Evolutionary conservation across 441 rosid genomes (phyloP).

Genomic region (Pelargonium fulgidum): DNA sequence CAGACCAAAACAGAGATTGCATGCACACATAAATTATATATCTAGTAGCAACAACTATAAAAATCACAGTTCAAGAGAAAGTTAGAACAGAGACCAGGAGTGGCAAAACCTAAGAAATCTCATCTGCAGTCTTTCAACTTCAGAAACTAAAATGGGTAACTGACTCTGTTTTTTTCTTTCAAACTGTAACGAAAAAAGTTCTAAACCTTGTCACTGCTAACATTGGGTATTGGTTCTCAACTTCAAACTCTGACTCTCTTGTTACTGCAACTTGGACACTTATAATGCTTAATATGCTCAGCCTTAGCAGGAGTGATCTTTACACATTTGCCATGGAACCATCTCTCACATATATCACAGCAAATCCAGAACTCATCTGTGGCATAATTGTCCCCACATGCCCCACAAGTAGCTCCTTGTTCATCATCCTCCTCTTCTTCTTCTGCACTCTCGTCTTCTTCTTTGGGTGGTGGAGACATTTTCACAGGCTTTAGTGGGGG

Average conservation of each 20-base stretch:
- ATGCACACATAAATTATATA: slow-evolving; percentile 20
- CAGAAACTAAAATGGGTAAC: slow-evolving; percentile 28
- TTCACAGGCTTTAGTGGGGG: slow-evolving; percentile 45
- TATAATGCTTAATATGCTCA: slow-evolving; percentile 91
- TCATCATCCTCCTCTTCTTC: slow-evolving; percentile 73
- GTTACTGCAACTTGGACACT: slow-evolving; percentile 82
- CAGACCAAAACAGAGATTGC: too few species aligned
- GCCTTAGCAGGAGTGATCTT: slow-evolving; percentile 98
- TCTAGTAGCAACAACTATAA: slow-evolving; percentile 21
- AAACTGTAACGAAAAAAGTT: slow-evolving; percentile 29
- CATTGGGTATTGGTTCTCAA: slow-evolving; percentile 13
- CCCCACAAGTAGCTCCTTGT: slow-evolving; percentile 86
- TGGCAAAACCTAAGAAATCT: slow-evolving; percentile 20
- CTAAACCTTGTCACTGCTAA: slow-evolving; percentile 31
- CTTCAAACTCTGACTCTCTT: slow-evolving; percentile 56
- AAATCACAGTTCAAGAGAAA: slow-evolving; percentile 24
- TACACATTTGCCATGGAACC: slow-evolving; percentile 96
- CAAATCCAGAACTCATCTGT: slow-evolving; percentile 90
- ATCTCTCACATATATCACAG: slow-evolving; percentile 82
- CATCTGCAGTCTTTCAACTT: slow-evolving; percentile 27
- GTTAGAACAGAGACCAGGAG: slow-evolving; percentile 27
- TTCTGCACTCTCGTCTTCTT: slow-evolving; percentile 71
- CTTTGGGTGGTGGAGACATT: slow-evolving; percentile 50
- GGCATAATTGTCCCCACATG: slow-evolving; percentile 92
- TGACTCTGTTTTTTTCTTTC: slow-evolving; percentile 32